These are phyloP conservation scores for Boletus sp. DNA, from an alignment of 768 basidiomycete species.

Conservation along the genomic window DNA sequence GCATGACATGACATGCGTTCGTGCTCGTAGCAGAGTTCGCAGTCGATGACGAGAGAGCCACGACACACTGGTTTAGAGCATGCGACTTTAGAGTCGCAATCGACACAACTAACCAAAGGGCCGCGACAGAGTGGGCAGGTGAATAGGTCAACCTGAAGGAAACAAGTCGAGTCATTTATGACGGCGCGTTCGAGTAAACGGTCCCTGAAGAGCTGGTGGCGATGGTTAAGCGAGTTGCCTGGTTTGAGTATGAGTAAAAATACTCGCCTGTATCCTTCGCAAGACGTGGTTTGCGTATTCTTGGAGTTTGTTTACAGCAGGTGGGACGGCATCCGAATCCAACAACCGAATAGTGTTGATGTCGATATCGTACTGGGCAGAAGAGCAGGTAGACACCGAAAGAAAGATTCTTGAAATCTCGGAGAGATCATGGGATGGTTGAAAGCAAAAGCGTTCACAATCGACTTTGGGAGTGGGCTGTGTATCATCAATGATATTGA, in stretches of 20 bases:
- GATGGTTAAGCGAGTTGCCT: neutral
- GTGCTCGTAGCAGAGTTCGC: slow-evolving; percentile 5
- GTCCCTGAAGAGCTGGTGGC: slow-evolving; percentile 9
- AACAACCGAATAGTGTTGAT: neutral
- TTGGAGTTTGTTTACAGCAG: slow-evolving; percentile 1
- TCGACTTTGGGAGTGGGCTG: neutral
- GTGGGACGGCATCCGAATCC: neutral
- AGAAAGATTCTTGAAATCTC: slow-evolving; percentile 10
- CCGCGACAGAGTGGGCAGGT: slow-evolving; percentile 11
- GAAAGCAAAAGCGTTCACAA: slow-evolving; percentile 11
- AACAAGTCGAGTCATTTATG: neutral
- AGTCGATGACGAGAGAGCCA: neutral
- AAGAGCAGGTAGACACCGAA: slow-evolving; percentile 1
- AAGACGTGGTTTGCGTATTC: slow-evolving; percentile 6
- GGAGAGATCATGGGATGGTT: slow-evolving; percentile 11
- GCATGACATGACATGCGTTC: neutral
- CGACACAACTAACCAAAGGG: neutral
- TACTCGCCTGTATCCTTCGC: slow-evolving; percentile 3
- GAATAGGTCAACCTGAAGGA: slow-evolving; percentile 6
- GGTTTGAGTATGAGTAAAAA: neutral
- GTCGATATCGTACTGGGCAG: slow-evolving; percentile 5
- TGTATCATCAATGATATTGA: slow-evolving; percentile 1
- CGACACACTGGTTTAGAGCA: neutral
- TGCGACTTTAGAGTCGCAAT: slow-evolving; percentile 10
- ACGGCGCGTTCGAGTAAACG: neutral